Evolutionary conservation across 2,329 filamentous ascomycete genomes (phyloP), one percentile per base, ranked within the genome.

Genomic region (Alternaria sp.): DNA sequence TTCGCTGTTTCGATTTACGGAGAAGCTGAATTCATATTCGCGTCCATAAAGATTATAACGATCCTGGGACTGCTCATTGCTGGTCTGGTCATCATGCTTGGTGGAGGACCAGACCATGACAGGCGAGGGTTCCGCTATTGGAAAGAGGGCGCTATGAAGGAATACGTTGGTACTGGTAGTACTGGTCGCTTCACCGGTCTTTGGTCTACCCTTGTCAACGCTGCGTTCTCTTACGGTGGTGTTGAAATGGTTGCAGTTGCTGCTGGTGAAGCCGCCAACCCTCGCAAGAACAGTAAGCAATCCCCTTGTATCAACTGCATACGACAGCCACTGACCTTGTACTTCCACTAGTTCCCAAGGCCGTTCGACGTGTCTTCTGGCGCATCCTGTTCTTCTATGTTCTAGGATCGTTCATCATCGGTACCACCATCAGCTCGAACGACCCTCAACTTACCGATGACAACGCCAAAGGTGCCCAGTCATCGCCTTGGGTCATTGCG

Each of bases 141-240:
- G 91, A 85, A 81, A 54, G 77, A 88, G 32, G 89, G 88, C 1
- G 87, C 89, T 0, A 76, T 78, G 74, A 78, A 75, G 46, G 71
- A 75, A 46, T 77, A 77, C 54, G 67, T 77, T 41, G 89, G 91
- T 67, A 80, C 79, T 0, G 87, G 87, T 1, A 64, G 71, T 4
- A 86, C 82, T 80, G 89, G 89, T 14, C 81, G 82, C 14, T 92
- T 92, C 70, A 81, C 91, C 5, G 87, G 85, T 16, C 87, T 86
- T 64, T 89, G 73, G 74, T 78, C 62, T 48, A 82, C 86, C 0
- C 77, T 89, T 7, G 80, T 86, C 34, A 85, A 88, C 30, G 87
- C 87, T 26, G 74, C 74, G 4, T 78, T 77, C 64, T 76, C 73
- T 4, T 79, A 75, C 57, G 74, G 74, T 59, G 74, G 74, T 65